A percentile compares a stretch with the other conserved stretches of the same genome.
Conservation (phyloP, 2,329 filamentous ascomycete genomes). For the Phoma sp. region DNA sequence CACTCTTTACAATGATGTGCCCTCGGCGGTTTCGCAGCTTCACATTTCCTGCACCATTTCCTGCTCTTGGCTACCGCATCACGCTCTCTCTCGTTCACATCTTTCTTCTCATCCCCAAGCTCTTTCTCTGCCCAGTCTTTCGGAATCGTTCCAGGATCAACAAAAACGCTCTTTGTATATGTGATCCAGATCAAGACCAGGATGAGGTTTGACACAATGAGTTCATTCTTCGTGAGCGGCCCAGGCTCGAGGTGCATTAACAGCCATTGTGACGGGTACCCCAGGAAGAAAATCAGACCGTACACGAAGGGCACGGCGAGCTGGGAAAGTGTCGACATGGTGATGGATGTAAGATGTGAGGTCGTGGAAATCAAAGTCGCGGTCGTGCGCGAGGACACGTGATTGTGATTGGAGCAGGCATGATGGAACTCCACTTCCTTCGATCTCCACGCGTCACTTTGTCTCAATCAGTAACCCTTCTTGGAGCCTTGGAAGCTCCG, state of each 20-base stretch:
- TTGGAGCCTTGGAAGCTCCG: neutral
- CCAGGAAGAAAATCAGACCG: slow-evolving; percentile 71
- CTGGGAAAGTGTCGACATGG: slow-evolving; percentile 28
- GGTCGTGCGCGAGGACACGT: slow-evolving; percentile 33
- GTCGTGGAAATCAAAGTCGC: slow-evolving; percentile 2
- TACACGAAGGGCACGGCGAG: slow-evolving; percentile 75
- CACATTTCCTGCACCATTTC: slow-evolving; percentile 79
- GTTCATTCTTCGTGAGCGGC: slow-evolving; percentile 65
- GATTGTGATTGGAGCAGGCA: slow-evolving; percentile 20
- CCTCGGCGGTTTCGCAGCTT: slow-evolving; percentile 75
- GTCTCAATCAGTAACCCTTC: neutral
- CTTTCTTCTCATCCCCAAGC: slow-evolving; percentile 1
- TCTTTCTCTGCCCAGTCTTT: slow-evolving; percentile 31
- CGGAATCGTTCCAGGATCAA: slow-evolving; percentile 65
- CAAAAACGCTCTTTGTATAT: slow-evolving; percentile 70
- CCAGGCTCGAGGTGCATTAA: slow-evolving; percentile 67
- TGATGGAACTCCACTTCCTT: neutral
- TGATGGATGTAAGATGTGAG: slow-evolving; percentile 3
- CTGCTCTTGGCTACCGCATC: slow-evolving; percentile 36
- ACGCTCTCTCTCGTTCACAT: slow-evolving; percentile 4
- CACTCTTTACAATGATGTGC: slow-evolving; percentile 85
- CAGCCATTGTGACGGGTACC: slow-evolving; percentile 75
- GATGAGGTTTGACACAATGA: slow-evolving; percentile 70
- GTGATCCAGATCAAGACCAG: slow-evolving; percentile 71
- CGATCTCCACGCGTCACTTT: neutral